Conservation (phyloP, 116 monocot genomes). For the Papilionanthe hybrid region DNA sequence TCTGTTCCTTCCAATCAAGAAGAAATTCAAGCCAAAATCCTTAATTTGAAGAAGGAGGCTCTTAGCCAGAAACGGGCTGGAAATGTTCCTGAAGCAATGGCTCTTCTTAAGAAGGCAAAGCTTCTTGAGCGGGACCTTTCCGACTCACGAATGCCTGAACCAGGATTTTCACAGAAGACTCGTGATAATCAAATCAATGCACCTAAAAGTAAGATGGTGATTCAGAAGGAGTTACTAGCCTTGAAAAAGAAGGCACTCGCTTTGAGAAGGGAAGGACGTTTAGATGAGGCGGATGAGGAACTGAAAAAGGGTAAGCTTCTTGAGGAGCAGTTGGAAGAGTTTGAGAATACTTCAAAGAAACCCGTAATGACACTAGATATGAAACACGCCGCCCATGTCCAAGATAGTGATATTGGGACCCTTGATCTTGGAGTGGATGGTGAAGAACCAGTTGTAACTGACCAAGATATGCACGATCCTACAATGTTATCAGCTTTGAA, state of each 20-base stretch:
- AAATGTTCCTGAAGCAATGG: constrained; percentile 63
- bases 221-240: constrained; percentile 83
- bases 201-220: constrained; percentile 54
- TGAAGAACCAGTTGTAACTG: constrained; percentile 58
- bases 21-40: constrained; percentile 34
- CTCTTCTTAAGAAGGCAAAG: constrained; percentile 79
- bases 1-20: constrained; percentile 28
- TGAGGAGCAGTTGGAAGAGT: constrained; percentile 70
- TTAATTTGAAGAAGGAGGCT: constrained; percentile 73
- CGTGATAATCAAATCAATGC: constrained; percentile 14
- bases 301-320: constrained; percentile 75
- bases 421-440: constrained; percentile 30
- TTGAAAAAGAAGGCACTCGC: constrained; percentile 91
- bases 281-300: constrained; percentile 85
- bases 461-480: constrained; percentile 85
- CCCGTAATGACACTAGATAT: constrained; percentile 14
- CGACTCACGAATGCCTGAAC: constrained; percentile 12
- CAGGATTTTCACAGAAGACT: constrained; percentile 15
- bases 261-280: constrained; percentile 75
- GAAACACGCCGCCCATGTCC: constrained; percentile 18
- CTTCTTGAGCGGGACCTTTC: constrained; percentile 62
- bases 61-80: constrained; percentile 65
- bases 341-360: constrained; percentile 33
- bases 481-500: constrained; percentile 58
- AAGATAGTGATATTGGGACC: constrained; percentile 17